phyloP scores from a whole-genome alignment of 306 rosid species.

The Lupinus albus region DNA sequence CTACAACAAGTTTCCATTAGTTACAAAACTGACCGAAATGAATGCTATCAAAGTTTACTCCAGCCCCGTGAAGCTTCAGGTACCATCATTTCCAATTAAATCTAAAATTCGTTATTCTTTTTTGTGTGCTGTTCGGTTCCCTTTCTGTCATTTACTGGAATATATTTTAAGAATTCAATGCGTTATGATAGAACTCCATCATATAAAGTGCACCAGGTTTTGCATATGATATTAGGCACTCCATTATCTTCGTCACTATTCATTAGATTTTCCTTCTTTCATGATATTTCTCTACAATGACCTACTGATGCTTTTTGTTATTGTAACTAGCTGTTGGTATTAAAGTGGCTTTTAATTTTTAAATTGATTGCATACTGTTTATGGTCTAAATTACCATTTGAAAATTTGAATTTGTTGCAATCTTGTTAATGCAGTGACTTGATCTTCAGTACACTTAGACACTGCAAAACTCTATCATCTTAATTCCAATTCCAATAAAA shows the following conservation, averaged over 20 bases:
- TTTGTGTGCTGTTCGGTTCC: slow-evolving; percentile 1
- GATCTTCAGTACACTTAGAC: background rate
- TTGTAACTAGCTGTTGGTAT: background rate
- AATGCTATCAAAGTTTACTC: slow-evolving; percentile 75
- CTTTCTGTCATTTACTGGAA: slow-evolving; percentile 26
- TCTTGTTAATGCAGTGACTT: slow-evolving; percentile 10
- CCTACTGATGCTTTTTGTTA: background rate
- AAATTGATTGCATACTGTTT: background rate
- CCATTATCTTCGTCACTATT: slow-evolving; percentile 1
- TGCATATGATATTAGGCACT: background rate
- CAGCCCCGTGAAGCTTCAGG: slow-evolving; percentile 86
- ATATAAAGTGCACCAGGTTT: slow-evolving; percentile 1
- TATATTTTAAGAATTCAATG: slow-evolving; percentile 6
- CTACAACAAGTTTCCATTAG: slow-evolving; percentile 81
- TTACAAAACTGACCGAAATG: slow-evolving; percentile 72
- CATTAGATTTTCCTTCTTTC: background rate
- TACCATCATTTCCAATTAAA: slow-evolving; percentile 40
- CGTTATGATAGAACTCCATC: background rate
- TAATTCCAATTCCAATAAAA: background rate
- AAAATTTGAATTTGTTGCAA: slow-evolving; percentile 2
- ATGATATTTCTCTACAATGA: slow-evolving; percentile 6
- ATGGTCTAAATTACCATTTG: slow-evolving; percentile 22
- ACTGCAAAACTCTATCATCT: background rate
- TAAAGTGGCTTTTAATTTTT: background rate
- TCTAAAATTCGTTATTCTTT: slow-evolving; percentile 30